A percentile compares a stretch with the other conserved stretches of the same genome.
Evolutionary conservation across 495 filamentous ascomycete species (phyloP).

Genomic region (Halenospora varia): DNA sequence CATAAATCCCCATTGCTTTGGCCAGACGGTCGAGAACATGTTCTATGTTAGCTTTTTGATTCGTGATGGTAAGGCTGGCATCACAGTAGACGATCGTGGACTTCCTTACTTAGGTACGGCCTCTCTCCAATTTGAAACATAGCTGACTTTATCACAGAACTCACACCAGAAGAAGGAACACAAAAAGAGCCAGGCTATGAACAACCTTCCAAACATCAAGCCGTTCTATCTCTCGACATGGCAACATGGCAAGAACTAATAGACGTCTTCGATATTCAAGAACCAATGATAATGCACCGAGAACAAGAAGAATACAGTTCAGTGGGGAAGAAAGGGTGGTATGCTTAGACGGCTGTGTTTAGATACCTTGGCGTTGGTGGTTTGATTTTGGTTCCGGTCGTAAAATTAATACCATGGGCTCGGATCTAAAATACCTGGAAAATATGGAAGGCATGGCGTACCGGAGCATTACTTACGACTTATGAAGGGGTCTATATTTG

Average conservation of each 20-base stretch:
- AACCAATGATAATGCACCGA: conserved; percentile 84
- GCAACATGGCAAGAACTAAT: conserved; percentile 75
- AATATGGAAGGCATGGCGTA: neutral
- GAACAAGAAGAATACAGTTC: conserved; percentile 50
- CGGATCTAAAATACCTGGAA: neutral
- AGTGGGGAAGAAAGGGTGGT: conserved; percentile 69
- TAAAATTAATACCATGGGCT: neutral
- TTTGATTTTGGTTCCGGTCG: neutral
- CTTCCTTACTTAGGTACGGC: conserved; percentile 68
- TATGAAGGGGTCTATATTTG: no score
- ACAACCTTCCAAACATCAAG: conserved; percentile 66
- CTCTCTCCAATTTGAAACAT: neutral
- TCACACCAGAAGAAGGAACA: conserved; percentile 21
- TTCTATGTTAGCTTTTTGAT: conserved; percentile 97
- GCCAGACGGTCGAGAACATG: conserved; percentile 94
- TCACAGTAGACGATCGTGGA: conserved; percentile 57
- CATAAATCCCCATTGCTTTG: conserved; percentile 84
- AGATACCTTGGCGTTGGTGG: neutral
- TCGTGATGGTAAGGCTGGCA: conserved; percentile 70
- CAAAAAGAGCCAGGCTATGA: conserved; percentile 24
- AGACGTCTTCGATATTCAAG: conserved; percentile 64
- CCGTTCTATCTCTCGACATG: conserved; percentile 81
- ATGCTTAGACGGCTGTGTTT: conserved; percentile 43
- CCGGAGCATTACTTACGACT: neutral
- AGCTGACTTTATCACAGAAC: conserved; percentile 8